Evolutionary conservation across 352 stramenopile species (phyloP), one percentile per base, ranked within the genome.

Genomic region (Blastocystis sp.): DNA sequence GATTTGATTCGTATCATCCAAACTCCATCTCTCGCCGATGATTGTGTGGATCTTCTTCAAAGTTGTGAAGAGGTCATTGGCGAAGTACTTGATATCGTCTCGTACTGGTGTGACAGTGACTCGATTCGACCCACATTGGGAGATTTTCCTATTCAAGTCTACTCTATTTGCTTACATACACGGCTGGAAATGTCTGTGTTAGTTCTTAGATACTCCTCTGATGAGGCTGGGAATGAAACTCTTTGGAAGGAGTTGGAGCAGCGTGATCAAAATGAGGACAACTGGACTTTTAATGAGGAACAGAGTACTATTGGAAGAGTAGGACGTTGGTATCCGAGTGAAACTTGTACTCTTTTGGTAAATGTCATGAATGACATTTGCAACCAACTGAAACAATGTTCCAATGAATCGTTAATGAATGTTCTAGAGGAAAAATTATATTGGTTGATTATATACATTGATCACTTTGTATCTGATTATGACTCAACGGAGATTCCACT

Each of bases 201-300:
- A 3, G 45, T 84, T 6, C 47, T 84, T 9, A 47, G 53, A 20
- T 66, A 66, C 50, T 84, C 43, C 18, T 50, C 64, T 7, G 50
- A 37, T 11, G 56, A 53, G 62, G n/a, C n/a, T 15, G 39, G 62
- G 47, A 53, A 68, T 20, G 47, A 34, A 34, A 37, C 9, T 5
- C 5, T 84, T 6, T 64, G 73, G 47, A 47, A 53, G n/a, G 73
- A 84, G 18, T 34, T 84, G 50, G 73, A 66, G 9, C 43, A 63
- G 6, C 53, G 47, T n/a, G 73, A 84, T 45, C 53, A 84, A 26
- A 84, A 84, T 37, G 73, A 84, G 50, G 73, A 84, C 39, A 20
- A 84, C 43, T 84, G 73, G 73, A 45, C 73, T 20, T 64, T 66
- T 23, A 55, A 84, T 23, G 73, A 84, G 26, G 73, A 84, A 18